Conservation (phyloP, 2,329 filamentous ascomycete genomes). For the Cytospora chrysosperma region DNA sequence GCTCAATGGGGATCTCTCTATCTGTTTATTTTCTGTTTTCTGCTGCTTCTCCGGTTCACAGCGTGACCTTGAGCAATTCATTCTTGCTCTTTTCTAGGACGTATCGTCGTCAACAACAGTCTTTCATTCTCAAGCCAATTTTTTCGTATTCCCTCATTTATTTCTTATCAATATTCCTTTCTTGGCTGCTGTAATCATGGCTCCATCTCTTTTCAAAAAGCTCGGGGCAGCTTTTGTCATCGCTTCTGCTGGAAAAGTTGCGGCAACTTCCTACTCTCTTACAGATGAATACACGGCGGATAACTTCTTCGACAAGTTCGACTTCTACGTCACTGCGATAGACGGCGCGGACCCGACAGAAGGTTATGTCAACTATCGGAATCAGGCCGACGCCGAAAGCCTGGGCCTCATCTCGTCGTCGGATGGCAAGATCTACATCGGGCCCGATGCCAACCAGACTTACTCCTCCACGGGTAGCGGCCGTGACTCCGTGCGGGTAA, state of each 20-base stretch:
- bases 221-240: conserved; percentile 20
- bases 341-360: conserved; percentile 55
- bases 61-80: conserved; percentile 7
- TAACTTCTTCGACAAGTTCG: conserved; percentile 51
- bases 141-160: not conserved
- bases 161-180: not conserved
- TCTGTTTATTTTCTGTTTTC: conserved; percentile 14
- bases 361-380: conserved; percentile 61
- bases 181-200: conserved; percentile 5
- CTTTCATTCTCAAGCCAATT: conserved; percentile 15
- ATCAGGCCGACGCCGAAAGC: conserved; percentile 34
- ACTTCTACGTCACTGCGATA: conserved; percentile 33
- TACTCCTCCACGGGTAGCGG: not conserved
- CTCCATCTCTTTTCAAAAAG: conserved; percentile 18
- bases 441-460: conserved; percentile 8
- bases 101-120: conserved; percentile 16
- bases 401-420: conserved; percentile 38
- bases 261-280: conserved; percentile 14
- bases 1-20: conserved; percentile 1
- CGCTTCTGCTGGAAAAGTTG: conserved; percentile 15
- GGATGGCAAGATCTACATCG: conserved; percentile 17
- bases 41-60: conserved; percentile 11
- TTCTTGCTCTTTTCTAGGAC: conserved; percentile 17
- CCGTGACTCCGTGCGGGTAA: conserved; percentile 16
- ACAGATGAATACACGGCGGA: conserved; percentile 17